Base-by-base conservation (phyloP, 352 stramenopile genomes). In the Salisapilia sapeloensis region DNA sequence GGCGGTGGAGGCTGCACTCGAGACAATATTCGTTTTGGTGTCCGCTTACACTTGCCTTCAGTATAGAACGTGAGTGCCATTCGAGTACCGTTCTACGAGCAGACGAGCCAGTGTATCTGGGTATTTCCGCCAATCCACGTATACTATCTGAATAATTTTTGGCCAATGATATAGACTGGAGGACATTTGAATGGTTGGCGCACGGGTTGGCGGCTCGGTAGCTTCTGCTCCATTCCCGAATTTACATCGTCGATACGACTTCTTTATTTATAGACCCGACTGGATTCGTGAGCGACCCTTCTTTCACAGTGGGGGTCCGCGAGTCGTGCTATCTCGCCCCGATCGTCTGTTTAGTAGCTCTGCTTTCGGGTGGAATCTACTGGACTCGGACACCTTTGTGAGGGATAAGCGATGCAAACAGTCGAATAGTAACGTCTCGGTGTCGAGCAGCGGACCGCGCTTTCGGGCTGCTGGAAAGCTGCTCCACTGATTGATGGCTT, bases 391-490 rank as follows among this genome's bases (percentile, higher is more conserved):
- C n/a, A 12, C 25, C 28, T 59, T 47, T 83, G 70, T 89, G 54
- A 89, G 69, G 72, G 72, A 89, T 21, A 89, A 81, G 72, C 69
- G 69, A 89, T 69, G 69, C 71, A 69, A 79, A 79, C 72, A 85
- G 72, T 89, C 81, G 72, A 76, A 89, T 60, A 89, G 46, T 40
- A 38, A 85, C 78, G 72, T 89, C 72, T 89, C 42, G 57, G 60
- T 82, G 72, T 89, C 40, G 72, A 89, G 71, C 72, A 82, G 43
- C 16, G 56, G 66, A 86, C 70, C 70, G 70, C 65, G n/a, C 3
- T 21, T 23, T 32, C 14, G 40, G 43, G 59, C 45, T 43, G 50
- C 59, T 66, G 56, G 74, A 84, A 82, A 69, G 32, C 42, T 82
- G 70, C 70, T 86, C 72, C 72, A 64, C 47, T 40, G 72, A 82